Evolutionary conservation across 2,329 filamentous ascomycete genomes (phyloP).

Genomic region (Pyricularia sp.): DNA sequence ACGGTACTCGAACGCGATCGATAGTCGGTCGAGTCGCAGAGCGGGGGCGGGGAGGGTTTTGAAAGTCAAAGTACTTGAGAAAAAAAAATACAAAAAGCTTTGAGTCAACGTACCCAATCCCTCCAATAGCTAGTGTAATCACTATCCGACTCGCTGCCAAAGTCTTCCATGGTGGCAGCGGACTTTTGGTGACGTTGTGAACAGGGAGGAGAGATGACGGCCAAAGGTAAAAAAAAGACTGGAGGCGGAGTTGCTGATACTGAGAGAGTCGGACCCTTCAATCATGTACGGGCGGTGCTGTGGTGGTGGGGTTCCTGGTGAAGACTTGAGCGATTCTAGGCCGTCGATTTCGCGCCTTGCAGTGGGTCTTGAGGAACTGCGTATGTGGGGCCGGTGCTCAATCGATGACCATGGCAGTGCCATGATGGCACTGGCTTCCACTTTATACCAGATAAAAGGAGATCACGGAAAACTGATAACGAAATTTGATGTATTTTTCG

Average conservation of each 20-base stretch:
- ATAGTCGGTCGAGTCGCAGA: not conserved
- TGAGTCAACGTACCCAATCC: conserved; percentile 70
- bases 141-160: conserved; percentile 93
- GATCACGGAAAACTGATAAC: no score
- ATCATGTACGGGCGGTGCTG: not conserved
- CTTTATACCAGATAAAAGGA: not conserved
- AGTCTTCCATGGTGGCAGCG: conserved; percentile 69
- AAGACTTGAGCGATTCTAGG: not conserved
- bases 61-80: not conserved
- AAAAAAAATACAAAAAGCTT: not conserved
- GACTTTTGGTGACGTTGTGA: not conserved
- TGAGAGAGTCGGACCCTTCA: not conserved
- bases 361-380: not conserved
- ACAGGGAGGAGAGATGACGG: not conserved
- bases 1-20: not conserved
- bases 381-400: not conserved
- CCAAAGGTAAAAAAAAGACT: not conserved
- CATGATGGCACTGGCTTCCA: not conserved
- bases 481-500: not conserved
- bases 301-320: not conserved
- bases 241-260: not conserved
- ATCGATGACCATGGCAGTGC: not conserved
- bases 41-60: not conserved
- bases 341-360: not conserved
- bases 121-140: conserved; percentile 99